Evolutionary conservation across 176 grass and related monocot genomes (phyloP), one percentile per base, ranked within the genome.

Genomic region (barley (Hordeum vulgare)): DNA sequence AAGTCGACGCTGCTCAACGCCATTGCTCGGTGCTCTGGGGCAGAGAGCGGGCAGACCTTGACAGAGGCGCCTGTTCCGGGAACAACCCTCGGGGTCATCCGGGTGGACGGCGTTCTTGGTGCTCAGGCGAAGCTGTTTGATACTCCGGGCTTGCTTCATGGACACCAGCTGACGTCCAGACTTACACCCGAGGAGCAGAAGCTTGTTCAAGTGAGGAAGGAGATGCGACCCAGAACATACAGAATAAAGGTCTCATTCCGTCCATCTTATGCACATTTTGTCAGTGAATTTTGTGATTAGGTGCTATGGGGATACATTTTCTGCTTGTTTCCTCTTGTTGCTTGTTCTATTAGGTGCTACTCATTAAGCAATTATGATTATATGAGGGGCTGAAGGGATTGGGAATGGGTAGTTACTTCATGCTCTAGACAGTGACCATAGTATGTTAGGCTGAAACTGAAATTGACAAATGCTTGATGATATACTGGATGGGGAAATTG

Each of bases 1-100:
- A 98, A 95, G 69, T 98, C 96, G 2, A 98, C 93, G 0, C 78
- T 95, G 77, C 88, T 95, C 53, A 98, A 95, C 83, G 86, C 96
- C 36, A 94, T 95, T 86, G 87, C 81, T 11, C 70, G 84, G 31
- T 98, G 96, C 72, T 82, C 87, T 7, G 86, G 81, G 25, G 21
- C 86, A 0, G 76, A 44, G 12, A 79, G 79, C 15, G 42, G 62
- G 31, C 65, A 86, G 4, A 86, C 71, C 54, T 89, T 98, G 86
- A 98, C 93, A 7, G 96, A 98, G 83, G 89, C 96, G 0, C 91
- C 93, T 1, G 96, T 98, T 31, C 96, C 91, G 0, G 96, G 96
- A 51, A 98, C 96, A 12, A 98, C 93, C 26, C 83, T 98, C 34
- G 93, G 88, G 56, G 85, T 95, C 34, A 83, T 96, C 59, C 88